Base-by-base conservation (phyloP, 75 land plant genomes). In the Pinus tabuliformis region DNA sequence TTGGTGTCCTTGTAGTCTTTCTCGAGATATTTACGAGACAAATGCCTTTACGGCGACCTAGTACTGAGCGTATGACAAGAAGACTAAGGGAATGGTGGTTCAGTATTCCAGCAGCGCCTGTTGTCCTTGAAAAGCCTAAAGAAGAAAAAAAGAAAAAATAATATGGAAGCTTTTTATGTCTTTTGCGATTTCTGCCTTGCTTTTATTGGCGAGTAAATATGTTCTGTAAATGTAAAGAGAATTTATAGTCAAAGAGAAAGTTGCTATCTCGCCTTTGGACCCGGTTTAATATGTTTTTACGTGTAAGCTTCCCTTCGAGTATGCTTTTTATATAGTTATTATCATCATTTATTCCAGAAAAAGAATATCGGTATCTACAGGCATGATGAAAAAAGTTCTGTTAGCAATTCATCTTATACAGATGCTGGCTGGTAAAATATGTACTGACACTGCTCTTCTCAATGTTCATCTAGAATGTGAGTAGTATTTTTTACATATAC, bases 31-130 rank as follows among this genome's bases (percentile, higher is more conserved):
- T 94, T 75, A 94, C 99, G 49, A 79, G 89, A 36, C 75, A 92
- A 60, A 90, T 90, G 61, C 95, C 90, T 2, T 77, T 85, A 57
- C 81, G 99, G 61, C 82, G 74, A 71, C 85, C 88, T 33, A 89
- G 84, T 75, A 91, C 99, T 0, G 97, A 90, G 79, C 88, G 94
- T 49, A 80, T 79, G 62, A 80, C 62, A 8, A 88, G 99, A 73
- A 85, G 99, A 64, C 26, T 96, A 28, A 83, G 84, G 30, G 99
- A 96, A 57, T 96, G 99, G 99, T 96, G 99, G 99, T 89, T 92
- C 76, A 94, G 98, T 78, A 85, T 96, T 28, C 99, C 99, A 12
- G 99, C 94, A 6, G 99, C 92, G 72, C 98, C 97, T 68, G 98
- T 96, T 60, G 49, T 97, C 60, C 81, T 96, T 57, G 85, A 89